phyloP scores from a whole-genome alignment of 768 basidiomycete genomes.

The Royoungia palumana region DNA sequence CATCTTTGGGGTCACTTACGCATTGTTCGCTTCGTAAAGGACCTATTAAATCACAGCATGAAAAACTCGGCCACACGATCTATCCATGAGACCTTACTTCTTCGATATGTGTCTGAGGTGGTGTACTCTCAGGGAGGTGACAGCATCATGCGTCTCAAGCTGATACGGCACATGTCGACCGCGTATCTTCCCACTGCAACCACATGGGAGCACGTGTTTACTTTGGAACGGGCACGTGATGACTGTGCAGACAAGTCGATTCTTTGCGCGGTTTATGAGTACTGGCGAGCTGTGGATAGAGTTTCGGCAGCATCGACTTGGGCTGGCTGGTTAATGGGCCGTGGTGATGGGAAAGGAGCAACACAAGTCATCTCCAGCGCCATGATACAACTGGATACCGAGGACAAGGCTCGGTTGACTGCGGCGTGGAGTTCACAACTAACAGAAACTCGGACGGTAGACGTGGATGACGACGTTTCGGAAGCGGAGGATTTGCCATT shows the following conservation, averaged over 20 bases:
- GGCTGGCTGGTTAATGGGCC: conserved; percentile 45
- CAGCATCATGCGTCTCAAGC: conserved; percentile 17
- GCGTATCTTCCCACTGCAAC: conserved; percentile 41
- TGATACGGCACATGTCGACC: conserved; percentile 40
- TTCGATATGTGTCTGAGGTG: conserved; percentile 41
- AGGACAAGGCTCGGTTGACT: conserved; percentile 34
- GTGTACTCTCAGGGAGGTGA: conserved; percentile 21
- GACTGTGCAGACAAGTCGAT: conserved; percentile 16
- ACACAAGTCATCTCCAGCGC: conserved; percentile 35
- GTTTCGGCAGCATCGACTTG: conserved; percentile 41
- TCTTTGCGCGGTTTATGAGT: conserved; percentile 34
- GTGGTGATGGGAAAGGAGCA: conserved; percentile 41
- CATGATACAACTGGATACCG: conserved; percentile 25
- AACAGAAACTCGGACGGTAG: conserved; percentile 6
- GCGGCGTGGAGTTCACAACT: conserved; percentile 33
- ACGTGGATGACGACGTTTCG: conserved; percentile 6
- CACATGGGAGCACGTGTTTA: conserved; percentile 46
- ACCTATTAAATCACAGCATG: conserved; percentile 46
- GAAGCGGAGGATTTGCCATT: conserved; percentile 12
- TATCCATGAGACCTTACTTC: conserved; percentile 47
- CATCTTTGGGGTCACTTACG: background rate
- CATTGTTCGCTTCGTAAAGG: conserved; percentile 28
- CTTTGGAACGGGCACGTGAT: conserved; percentile 21
- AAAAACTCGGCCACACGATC: conserved; percentile 34
- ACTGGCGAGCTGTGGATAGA: conserved; percentile 40